These are phyloP conservation scores for Solanum pinnatisectum DNA, from an alignment of 257 asterid species.

Conservation along the genomic window DNA sequence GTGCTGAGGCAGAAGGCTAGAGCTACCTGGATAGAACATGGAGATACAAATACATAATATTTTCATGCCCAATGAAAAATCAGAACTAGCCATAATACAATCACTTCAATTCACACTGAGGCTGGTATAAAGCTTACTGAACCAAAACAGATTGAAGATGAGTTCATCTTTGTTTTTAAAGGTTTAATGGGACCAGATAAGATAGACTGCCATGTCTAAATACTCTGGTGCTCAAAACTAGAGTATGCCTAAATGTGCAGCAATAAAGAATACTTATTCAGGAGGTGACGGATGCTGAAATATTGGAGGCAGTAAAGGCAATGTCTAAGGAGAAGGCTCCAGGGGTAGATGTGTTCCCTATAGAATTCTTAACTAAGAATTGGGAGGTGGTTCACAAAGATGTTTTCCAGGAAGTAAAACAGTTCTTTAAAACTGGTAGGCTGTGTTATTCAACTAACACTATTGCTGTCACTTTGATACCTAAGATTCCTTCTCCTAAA, in stretches of 20 bases:
- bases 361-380: too few species aligned
- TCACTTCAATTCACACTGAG: not conserved
- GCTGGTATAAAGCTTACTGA: not conserved
- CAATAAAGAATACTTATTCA: too few species aligned
- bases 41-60: not conserved
- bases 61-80: not conserved
- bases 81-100: not conserved
- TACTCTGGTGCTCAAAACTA: not conserved
- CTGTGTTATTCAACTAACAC: too few species aligned
- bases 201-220: not conserved
- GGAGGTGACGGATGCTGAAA: not conserved
- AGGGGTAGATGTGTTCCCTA: too few species aligned
- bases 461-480: too few species aligned
- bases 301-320: too few species aligned
- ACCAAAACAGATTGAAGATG: not conserved
- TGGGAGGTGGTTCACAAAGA: too few species aligned
- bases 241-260: not conserved
- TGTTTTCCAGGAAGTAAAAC: too few species aligned
- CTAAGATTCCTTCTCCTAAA: not conserved
- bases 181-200: not conserved
- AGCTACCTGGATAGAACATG: not conserved
- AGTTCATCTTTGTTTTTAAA: too few species aligned
- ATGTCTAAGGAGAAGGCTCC: too few species aligned
- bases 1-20: not conserved
- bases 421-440: not conserved